Evolutionary conservation across 148 eudicot genomes (phyloP).

Genomic region (Rhododendron simsii): DNA sequence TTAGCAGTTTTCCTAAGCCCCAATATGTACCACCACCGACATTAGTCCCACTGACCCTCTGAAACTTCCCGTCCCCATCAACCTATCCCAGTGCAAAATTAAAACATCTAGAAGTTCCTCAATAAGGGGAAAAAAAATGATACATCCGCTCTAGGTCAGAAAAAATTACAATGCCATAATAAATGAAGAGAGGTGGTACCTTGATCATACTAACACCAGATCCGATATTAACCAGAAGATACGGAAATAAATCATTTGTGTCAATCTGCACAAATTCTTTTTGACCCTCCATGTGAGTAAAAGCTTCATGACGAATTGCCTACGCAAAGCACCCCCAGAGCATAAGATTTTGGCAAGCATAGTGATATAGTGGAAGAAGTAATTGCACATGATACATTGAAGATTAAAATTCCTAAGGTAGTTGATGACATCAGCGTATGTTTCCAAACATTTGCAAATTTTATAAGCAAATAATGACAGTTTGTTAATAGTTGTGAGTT

Average conservation of each 20-base stretch:
- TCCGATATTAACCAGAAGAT: slow-evolving; percentile 94
- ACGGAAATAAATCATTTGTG: slow-evolving; percentile 84
- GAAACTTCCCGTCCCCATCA: slow-evolving; percentile 86
- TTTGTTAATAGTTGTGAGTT: background rate
- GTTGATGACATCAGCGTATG: background rate
- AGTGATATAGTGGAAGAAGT: background rate
- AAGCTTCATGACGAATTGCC: slow-evolving; percentile 99
- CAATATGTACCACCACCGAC: slow-evolving; percentile 99
- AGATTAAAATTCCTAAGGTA: background rate
- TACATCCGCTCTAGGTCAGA: background rate
- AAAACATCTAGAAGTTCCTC: background rate
- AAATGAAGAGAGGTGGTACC: slow-evolving; percentile 35
- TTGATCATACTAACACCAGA: slow-evolving; percentile 98
- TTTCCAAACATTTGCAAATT: background rate
- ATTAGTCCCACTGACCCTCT: slow-evolving; percentile 97
- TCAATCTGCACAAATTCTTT: slow-evolving; percentile 96
- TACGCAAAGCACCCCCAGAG: slow-evolving; percentile 12
- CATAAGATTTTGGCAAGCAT: background rate
- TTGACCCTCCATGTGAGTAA: slow-evolving; percentile 88
- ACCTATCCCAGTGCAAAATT: slow-evolving; percentile 46
- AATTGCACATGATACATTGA: background rate
- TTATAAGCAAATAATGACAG: background rate
- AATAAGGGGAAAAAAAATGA: background rate
- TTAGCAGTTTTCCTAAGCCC: slow-evolving; percentile 88
- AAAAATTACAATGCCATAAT: background rate